Evolutionary conservation across 345 rosid genomes (phyloP).

Genomic region (Brassica rapa): DNA sequence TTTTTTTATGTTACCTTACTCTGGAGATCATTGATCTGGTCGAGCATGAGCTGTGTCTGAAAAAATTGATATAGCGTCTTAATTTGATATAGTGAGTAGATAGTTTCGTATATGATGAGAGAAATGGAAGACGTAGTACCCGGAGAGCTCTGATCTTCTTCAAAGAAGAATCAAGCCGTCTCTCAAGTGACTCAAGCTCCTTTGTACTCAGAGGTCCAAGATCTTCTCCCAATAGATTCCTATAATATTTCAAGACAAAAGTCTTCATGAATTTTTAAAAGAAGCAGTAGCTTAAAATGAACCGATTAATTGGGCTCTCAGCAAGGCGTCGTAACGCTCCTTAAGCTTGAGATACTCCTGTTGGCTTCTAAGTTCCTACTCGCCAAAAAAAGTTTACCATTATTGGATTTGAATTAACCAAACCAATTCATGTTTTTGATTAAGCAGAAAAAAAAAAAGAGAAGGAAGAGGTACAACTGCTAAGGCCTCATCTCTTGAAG

Average conservation of each 20-base stretch:
- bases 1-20: slow-evolving; percentile 53
- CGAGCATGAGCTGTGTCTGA: slow-evolving; percentile 90
- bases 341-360: slow-evolving; percentile 94
- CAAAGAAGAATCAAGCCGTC: slow-evolving; percentile 89
- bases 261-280: too few relatives aligned
- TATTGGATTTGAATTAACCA: not conserved
- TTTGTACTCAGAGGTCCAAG: slow-evolving; percentile 82
- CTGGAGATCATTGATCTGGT: slow-evolving; percentile 92
- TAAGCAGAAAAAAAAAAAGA: not conserved
- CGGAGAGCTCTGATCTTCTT: slow-evolving; percentile 86
- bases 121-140: slow-evolving; percentile 44
- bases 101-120: not conserved
- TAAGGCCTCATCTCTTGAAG: slow-evolving; percentile 74
- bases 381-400: not conserved
- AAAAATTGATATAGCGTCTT: not conserved
- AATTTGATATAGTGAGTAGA: not conserved
- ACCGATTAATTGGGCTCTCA: slow-evolving; percentile 55
- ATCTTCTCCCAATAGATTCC: slow-evolving; percentile 93
- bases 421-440: not conserved
- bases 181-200: slow-evolving; percentile 91
- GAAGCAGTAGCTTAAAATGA: not conserved
- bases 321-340: slow-evolving; percentile 82
- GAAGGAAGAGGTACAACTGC: slow-evolving; percentile 43
- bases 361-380: slow-evolving; percentile 81
- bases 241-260: slow-evolving; percentile 26